Conservation (phyloP, 768 basidiomycete species). For the Cubamyces lactineus region DNA sequence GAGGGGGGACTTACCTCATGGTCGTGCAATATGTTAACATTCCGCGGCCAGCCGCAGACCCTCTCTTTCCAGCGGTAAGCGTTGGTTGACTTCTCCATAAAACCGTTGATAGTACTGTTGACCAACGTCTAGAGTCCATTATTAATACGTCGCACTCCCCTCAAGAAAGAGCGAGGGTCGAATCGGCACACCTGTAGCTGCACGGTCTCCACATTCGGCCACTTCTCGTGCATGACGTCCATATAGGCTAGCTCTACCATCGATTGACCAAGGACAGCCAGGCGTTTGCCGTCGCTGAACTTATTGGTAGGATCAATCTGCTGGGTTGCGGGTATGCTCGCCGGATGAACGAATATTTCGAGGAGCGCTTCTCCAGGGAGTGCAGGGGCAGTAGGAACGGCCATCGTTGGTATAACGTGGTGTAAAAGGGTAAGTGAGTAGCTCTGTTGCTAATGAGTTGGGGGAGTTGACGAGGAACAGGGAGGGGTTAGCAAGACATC, state of each 20-base stretch:
- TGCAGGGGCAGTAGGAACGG: slow-evolving; percentile 4
- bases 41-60: background rate
- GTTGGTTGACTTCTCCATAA: slow-evolving; percentile 3
- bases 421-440: background rate
- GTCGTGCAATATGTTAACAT: background rate
- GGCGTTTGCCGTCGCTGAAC: slow-evolving; percentile 6
- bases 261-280: background rate
- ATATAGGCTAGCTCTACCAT: slow-evolving; percentile 6
- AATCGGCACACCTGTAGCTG: background rate
- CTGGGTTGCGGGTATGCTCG: background rate
- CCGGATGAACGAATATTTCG: slow-evolving; percentile 12
- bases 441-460: too few species aligned
- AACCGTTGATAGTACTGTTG: background rate
- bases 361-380: slow-evolving; percentile 8
- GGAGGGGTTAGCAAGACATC: too few species aligned
- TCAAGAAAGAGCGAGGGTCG: background rate
- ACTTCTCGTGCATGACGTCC: slow-evolving; percentile 1
- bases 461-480: too few species aligned
- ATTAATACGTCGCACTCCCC: background rate
- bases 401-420: background rate
- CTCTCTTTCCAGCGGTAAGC: slow-evolving; percentile 1
- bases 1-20: background rate
- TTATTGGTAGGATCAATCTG: background rate
- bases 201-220: background rate
- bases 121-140: background rate